Evolutionary conservation across 208 protist genomes (phyloP).

Genomic region (Porcisia hertigi): DNA sequence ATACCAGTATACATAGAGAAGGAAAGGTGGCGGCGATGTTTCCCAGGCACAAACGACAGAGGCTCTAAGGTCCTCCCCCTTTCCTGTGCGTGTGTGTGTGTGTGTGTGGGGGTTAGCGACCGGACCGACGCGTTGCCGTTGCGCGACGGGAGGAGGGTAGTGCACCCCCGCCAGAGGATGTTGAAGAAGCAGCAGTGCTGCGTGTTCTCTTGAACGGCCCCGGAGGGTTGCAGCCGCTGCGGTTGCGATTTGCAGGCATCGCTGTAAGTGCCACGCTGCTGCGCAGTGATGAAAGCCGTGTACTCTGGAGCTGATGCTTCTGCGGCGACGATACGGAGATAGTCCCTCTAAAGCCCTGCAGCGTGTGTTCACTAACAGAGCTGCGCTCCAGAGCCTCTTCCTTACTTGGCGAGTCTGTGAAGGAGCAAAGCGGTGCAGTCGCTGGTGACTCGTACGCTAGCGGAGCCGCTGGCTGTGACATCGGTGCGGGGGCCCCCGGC

Average conservation of each 20-base stretch:
- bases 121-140: constrained; percentile 10
- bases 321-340: neutral
- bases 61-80: no score
- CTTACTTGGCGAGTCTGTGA: neutral
- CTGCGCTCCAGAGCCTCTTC: neutral
- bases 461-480: constrained; percentile 10
- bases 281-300: constrained; percentile 22
- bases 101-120: neutral
- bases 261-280: constrained; percentile 19
- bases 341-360: constrained; percentile 3
- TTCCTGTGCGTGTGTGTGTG: neutral
- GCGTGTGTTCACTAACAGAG: neutral
- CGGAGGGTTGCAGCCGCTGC: neutral
- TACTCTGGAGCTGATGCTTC: constrained; percentile 13
- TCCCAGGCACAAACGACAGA: neutral
- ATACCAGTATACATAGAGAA: neutral
- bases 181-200: constrained; percentile 20
- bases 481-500: constrained; percentile 1
- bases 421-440: neutral
- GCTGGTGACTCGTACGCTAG: neutral
- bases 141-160: constrained; percentile 11
- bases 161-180: constrained; percentile 1
- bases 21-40: neutral
- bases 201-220: constrained; percentile 23
- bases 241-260: constrained; percentile 18